Conservation (phyloP, 306 rosid genomes). For the Senna tora region DNA sequence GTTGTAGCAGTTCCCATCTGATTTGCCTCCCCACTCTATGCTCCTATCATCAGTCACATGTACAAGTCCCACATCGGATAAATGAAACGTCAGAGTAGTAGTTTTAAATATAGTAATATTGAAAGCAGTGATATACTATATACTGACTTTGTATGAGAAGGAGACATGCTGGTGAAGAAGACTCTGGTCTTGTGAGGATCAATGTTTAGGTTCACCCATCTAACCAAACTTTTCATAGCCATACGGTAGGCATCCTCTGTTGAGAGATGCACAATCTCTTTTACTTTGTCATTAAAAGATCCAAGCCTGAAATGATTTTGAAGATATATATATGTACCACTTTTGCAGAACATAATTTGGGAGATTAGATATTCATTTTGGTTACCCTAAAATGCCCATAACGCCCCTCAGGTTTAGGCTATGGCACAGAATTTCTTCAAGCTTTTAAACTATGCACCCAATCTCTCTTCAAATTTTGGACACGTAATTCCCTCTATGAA, state of each 20-base stretch:
- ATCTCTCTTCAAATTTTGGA: too few relatives aligned
- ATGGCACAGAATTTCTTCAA: too few relatives aligned
- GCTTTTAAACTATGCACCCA: too few relatives aligned
- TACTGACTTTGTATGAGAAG: conserved; percentile 80
- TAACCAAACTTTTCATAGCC: conserved; percentile 92
- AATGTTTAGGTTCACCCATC: conserved; percentile 90
- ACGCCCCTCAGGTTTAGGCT: too few relatives aligned
- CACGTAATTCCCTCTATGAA: too few relatives aligned
- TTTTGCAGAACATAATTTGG: conserved; percentile 1
- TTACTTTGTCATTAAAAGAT: conserved; percentile 77
- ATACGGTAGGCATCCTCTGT: conserved; percentile 89
- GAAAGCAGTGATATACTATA: neutral
- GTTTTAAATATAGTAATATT: too few relatives aligned
- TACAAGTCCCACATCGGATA: too few relatives aligned
- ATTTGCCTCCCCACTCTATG: conserved; percentile 81
- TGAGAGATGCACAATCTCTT: conserved; percentile 68
- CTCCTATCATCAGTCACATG: conserved; percentile 58
- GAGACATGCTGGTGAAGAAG: conserved; percentile 99
- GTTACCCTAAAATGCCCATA: too few relatives aligned
- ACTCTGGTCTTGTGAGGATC: conserved; percentile 85
- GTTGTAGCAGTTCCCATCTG: conserved; percentile 79
- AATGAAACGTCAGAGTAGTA: too few relatives aligned
- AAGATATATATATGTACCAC: neutral
- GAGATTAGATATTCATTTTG: too few relatives aligned
- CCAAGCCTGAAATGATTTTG: conserved; percentile 59